Conservation (phyloP, 2,329 filamentous ascomycete genomes). For the Claviceps africana region DNA sequence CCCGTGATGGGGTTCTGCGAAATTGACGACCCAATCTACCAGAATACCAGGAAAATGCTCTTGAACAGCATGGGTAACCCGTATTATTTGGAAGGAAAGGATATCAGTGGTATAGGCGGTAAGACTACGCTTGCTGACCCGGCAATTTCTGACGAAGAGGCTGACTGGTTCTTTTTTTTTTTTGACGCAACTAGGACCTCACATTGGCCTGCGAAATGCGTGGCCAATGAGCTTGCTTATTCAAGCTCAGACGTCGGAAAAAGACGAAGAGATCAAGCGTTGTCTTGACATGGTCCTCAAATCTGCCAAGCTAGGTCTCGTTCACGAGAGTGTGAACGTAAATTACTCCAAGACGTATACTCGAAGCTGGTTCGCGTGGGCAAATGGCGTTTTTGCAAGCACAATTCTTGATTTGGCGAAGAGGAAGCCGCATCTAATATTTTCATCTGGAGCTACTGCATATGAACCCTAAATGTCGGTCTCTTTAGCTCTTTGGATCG, state of each 20-base stretch:
- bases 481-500: background rate
- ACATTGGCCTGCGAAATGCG: slow-evolving; percentile 73
- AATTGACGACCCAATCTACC: slow-evolving; percentile 54
- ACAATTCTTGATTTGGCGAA: slow-evolving; percentile 82
- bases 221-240: slow-evolving; percentile 96
- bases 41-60: slow-evolving; percentile 72
- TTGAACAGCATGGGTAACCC: slow-evolving; percentile 67
- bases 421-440: slow-evolving; percentile 77
- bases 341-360: slow-evolving; percentile 55
- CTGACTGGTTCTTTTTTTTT: slow-evolving; percentile 4
- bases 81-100: slow-evolving; percentile 65
- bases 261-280: slow-evolving; percentile 67
- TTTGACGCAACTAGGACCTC: slow-evolving; percentile 30
- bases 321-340: slow-evolving; percentile 89
- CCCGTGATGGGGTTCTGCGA: slow-evolving; percentile 65
- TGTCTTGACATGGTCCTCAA: slow-evolving; percentile 62
- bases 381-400: slow-evolving; percentile 88
- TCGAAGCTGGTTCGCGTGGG: slow-evolving; percentile 93
- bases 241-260: slow-evolving; percentile 75
- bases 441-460: slow-evolving; percentile 47
- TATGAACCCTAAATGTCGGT: slow-evolving; percentile 33
- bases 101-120: slow-evolving; percentile 84
- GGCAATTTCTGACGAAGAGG: background rate
- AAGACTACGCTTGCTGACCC: slow-evolving; percentile 12
- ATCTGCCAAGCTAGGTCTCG: slow-evolving; percentile 61